Evolutionary conservation across 2,329 filamentous ascomycete genomes (phyloP).

Genomic region (Monilinia aucupariae): DNA sequence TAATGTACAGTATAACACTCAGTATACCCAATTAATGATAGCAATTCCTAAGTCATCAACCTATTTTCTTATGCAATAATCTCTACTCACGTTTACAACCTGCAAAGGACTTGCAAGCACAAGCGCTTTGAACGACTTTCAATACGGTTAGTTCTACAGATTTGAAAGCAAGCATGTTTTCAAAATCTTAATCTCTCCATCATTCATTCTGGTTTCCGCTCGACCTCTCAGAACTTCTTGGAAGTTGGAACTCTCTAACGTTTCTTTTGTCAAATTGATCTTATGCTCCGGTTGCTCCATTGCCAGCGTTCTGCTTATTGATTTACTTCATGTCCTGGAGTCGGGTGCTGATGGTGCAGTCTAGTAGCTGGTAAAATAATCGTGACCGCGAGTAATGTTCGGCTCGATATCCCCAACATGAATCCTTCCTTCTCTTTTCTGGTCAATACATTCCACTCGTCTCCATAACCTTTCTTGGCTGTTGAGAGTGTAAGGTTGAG

Average conservation of each 20-base stretch:
- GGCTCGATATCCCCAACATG: not conserved
- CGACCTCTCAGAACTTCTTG: not conserved
- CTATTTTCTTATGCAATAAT: too few species aligned
- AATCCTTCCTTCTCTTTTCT: not conserved
- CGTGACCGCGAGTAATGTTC: not conserved
- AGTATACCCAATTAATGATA: not conserved
- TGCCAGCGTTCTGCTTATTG: too few species aligned
- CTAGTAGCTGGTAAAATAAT: not conserved
- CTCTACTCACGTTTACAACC: not conserved
- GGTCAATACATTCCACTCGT: too few species aligned
- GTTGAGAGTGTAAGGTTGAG: too few species aligned
- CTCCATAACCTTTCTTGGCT: too few species aligned
- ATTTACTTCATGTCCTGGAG: too few species aligned
- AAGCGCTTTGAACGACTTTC: too few species aligned
- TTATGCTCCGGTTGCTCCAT: not conserved
- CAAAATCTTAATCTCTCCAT: not conserved
- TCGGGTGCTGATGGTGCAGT: too few species aligned
- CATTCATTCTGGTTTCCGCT: not conserved
- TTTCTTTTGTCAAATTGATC: not conserved
- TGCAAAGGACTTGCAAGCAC: not conserved
- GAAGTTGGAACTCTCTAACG: not conserved
- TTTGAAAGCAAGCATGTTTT: not conserved
- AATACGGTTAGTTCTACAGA: too few species aligned
- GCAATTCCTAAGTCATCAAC: not conserved
- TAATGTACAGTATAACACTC: slow-evolving; percentile 5